Evolutionary conservation across 768 basidiomycete genomes (phyloP), one percentile per base, ranked within the genome.

Genomic region (Naganishia onofrii): DNA sequence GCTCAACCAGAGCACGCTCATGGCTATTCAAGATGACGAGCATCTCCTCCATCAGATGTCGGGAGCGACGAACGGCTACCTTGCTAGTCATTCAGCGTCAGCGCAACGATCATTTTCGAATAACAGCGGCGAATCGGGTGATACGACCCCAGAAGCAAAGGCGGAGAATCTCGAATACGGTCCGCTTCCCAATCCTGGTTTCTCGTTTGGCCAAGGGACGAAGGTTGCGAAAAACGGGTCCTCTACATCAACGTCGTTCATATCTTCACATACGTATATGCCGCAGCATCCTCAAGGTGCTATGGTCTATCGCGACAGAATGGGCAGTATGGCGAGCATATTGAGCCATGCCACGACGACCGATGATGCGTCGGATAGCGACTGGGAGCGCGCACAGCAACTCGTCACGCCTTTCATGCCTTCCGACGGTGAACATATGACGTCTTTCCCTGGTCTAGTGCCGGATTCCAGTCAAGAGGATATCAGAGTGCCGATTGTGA

Each of bases 11-110:
- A 21, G 26, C 9, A 29, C 65, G 52, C 71, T 80, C 13, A 70
- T 69, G 29, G 72, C 76, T 23, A 80, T 80, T 72, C 74, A 73
- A 38, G 79, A 80, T 63, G 69, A 74, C 26, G 78, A 77, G 52
- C 48, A 38, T n/a, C 57, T 58, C 26, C 52, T 19, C 10, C 69
- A 46, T 66, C 48, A 17, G 3, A 23, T 51, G 48, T n/a, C 48
- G 1, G 21, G 48, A 51, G 23, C 13, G n/a, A 26, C 48, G 12
- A 51, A 51, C 23, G 48, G 48, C 48, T 51, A 51, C 23, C 23
- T 42, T 17, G 42, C 38, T 65, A 28, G 36, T 29, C 42, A 29
- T 31, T 15, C 23, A 29, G 31, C 23, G 38, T 26, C 8, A 23
- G 21, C 32, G 6, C 48, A 29, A 7, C 23, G 26, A 23, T 34